phyloP scores from a whole-genome alignment of 306 rosid species.

The Chamaecrista fasciculata region DNA sequence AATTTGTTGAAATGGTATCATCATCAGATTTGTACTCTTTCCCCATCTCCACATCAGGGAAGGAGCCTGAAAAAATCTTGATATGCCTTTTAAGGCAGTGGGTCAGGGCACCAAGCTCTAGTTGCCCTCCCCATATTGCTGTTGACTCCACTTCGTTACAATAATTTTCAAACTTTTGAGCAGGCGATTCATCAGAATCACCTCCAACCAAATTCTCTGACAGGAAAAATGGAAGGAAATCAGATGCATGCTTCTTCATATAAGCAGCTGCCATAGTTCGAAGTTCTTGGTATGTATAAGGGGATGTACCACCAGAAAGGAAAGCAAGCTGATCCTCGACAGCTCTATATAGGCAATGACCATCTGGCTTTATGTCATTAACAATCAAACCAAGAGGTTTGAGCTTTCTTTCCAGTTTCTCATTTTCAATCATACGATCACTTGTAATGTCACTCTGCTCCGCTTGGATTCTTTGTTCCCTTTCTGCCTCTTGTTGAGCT shows the following conservation, averaged over 20 bases:
- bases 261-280: conserved; percentile 72
- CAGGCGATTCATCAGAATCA: conserved; percentile 47
- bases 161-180: conserved; percentile 68
- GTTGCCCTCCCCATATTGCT: conserved; percentile 91
- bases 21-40: conserved; percentile 68
- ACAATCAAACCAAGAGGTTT: conserved; percentile 75
- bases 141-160: conserved; percentile 87
- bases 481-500: conserved; percentile 83
- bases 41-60: conserved; percentile 98
- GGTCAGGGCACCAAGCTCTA: conserved; percentile 90
- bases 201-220: conserved; percentile 57
- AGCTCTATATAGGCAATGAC: conserved; percentile 92
- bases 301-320: conserved; percentile 56
- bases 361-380: conserved; percentile 84
- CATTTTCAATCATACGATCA: conserved; percentile 69
- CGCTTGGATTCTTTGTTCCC: conserved; percentile 81
- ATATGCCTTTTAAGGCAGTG: conserved; percentile 80
- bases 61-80: conserved; percentile 86
- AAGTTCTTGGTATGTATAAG: conserved; percentile 71
- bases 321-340: conserved; percentile 70
- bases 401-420: conserved; percentile 70
- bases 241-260: conserved; percentile 69
- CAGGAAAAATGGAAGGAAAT: conserved; percentile 76
- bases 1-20: conserved; percentile 35
- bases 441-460: conserved; percentile 70